Conservation (phyloP, 176 grass and related monocot genomes). For the Guadua angustifolia region DNA sequence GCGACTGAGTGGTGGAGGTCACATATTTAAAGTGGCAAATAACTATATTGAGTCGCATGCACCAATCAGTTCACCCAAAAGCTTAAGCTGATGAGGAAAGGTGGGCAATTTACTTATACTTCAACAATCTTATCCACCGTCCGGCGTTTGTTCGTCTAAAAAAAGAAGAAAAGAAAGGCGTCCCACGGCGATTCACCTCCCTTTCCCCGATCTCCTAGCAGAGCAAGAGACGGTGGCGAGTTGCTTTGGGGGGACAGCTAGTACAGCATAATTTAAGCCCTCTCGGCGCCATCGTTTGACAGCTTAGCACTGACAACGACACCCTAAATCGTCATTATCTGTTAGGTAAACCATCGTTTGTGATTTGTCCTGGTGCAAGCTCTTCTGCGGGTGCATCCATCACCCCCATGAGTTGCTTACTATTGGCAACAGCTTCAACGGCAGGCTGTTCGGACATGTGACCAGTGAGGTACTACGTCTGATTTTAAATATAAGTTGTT, state of each 20-base stretch:
- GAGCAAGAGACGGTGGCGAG: not conserved
- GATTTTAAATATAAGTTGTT: no score
- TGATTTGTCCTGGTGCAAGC: not conserved
- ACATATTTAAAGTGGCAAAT: no score
- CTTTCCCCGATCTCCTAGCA: not conserved
- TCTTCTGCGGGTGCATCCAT: not conserved
- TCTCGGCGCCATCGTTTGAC: slow-evolving; percentile 1
- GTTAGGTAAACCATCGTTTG: not conserved
- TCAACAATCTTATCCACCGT: not conserved
- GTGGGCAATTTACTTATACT: no score
- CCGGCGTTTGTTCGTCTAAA: no score
- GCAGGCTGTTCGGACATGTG: not conserved
- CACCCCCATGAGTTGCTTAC: no score
- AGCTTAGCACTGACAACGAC: slow-evolving; percentile 24
- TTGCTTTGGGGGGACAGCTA: not conserved
- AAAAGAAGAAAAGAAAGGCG: not conserved
- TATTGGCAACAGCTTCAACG: not conserved
- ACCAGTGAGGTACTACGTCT: not conserved
- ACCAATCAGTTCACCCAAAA: no score
- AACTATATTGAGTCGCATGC: no score
- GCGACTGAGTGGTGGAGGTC: no score
- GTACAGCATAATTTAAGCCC: not conserved
- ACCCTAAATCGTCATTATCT: not conserved
- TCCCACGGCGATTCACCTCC: not conserved
- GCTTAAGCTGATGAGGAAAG: no score